Percentiles rank a stretch among this genome's conserved stretches.
Evolutionary conservation across 805 yeast species (phyloP).

Genomic region (Metschnikowia aberdeeniae): DNA sequence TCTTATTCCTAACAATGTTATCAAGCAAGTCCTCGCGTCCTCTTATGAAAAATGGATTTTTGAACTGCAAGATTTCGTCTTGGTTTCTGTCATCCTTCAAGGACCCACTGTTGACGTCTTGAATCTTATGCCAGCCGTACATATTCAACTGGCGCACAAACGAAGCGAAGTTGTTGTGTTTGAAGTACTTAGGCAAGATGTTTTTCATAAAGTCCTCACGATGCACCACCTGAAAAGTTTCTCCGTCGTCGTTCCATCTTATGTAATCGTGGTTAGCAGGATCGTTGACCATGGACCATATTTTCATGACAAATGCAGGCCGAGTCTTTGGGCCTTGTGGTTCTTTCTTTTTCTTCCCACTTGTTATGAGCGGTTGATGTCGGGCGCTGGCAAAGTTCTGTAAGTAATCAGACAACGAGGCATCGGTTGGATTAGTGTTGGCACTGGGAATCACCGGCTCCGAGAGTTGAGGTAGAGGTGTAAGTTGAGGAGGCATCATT

Average conservation of each 20-base stretch:
- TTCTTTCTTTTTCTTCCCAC: slow-evolving; percentile 29
- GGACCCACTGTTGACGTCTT: slow-evolving; percentile 80
- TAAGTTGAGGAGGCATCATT: slow-evolving; percentile 7
- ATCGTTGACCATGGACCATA: slow-evolving; percentile 96
- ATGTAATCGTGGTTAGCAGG: slow-evolving; percentile 63
- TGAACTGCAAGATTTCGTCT: slow-evolving; percentile 89
- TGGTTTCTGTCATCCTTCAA: slow-evolving; percentile 41
- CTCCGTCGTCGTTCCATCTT: slow-evolving; percentile 82
- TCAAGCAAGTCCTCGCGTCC: slow-evolving; percentile 84
- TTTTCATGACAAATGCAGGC: slow-evolving; percentile 89
- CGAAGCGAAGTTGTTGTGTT: slow-evolving; percentile 91
- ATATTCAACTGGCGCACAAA: slow-evolving; percentile 95
- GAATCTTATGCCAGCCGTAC: slow-evolving; percentile 99
- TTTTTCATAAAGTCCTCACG: slow-evolving; percentile 80
- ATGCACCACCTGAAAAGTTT: slow-evolving; percentile 77
- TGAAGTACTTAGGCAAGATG: slow-evolving; percentile 87
- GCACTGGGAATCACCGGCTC: slow-evolving; percentile 16
- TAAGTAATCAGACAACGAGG: slow-evolving; percentile 12
- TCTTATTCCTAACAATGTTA: slow-evolving; percentile 73
- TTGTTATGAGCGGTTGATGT: slow-evolving; percentile 8
- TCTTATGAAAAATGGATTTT: slow-evolving; percentile 70
- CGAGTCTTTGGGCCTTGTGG: slow-evolving; percentile 46
- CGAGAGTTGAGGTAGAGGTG: slow-evolving; percentile 17
- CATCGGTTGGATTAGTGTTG: slow-evolving; percentile 5
- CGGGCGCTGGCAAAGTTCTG: slow-evolving; percentile 8